These are phyloP conservation scores for Fusarium drepaniforme DNA, from an alignment of 2,329 filamentous ascomycete species.

Conservation along the genomic window DNA sequence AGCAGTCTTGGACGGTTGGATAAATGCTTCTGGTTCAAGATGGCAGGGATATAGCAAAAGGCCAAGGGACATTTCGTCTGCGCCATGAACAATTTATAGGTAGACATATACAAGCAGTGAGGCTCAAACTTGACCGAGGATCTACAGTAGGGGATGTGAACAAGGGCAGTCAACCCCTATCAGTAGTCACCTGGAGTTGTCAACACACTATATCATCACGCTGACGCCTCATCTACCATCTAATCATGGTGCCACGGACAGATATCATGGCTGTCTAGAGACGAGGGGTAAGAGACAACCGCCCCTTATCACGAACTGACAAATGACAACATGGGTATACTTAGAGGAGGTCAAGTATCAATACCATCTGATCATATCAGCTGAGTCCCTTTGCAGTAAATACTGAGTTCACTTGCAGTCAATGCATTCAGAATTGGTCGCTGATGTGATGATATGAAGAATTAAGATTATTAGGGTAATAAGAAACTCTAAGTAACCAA, in stretches of 20 bases:
- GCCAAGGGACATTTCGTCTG: background rate
- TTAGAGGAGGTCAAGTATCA: background rate
- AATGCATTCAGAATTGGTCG: background rate
- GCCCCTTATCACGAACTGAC: background rate
- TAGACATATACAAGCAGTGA: background rate
- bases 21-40: background rate
- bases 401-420: background rate
- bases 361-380: background rate
- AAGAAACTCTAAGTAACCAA: background rate
- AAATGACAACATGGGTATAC: background rate
- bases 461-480: background rate
- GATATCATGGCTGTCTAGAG: background rate
- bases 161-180: background rate
- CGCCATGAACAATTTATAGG: background rate
- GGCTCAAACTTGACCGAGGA: background rate
- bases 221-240: background rate
- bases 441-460: background rate
- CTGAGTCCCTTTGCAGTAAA: background rate
- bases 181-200: background rate
- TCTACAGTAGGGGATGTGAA: background rate
- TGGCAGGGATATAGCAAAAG: background rate
- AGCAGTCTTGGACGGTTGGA: background rate
- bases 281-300: background rate
- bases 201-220: background rate
- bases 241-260: background rate